phyloP scores from a whole-genome alignment of 1,284 basidiomycete species.

The Agroathelia rolfsii region DNA sequence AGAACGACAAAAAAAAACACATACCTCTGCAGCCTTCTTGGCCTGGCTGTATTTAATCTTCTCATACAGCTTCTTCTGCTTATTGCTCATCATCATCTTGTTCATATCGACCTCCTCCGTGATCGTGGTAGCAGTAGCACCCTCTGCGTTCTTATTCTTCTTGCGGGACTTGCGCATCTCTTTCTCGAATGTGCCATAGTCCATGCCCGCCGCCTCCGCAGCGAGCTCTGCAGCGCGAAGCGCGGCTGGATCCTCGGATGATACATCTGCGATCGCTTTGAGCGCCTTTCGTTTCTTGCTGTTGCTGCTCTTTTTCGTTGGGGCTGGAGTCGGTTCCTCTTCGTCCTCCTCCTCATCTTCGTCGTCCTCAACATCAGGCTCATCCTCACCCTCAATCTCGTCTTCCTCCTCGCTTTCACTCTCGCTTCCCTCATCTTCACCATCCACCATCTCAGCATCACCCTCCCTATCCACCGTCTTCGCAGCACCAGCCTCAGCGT shows the following conservation, averaged over 20 bases:
- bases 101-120: conserved; percentile 80
- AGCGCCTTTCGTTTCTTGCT: too few species aligned
- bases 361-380: conserved; percentile 25
- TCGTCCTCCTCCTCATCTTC: conserved; percentile 23
- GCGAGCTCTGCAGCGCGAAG: conserved; percentile 86
- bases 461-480: conserved; percentile 23
- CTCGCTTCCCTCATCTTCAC: conserved; percentile 24
- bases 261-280: conserved; percentile 35
- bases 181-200: conserved; percentile 76
- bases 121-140: conserved; percentile 17
- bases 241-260: conserved; percentile 57
- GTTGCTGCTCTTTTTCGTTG: too few species aligned
- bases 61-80: conserved; percentile 92
- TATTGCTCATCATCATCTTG: conserved; percentile 98
- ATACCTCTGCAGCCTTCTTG: conserved; percentile 75
- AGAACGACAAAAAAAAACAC: conserved; percentile 18
- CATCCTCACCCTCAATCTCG: conserved; percentile 29
- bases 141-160: conserved; percentile 31
- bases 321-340: too few species aligned
- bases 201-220: conserved; percentile 85
- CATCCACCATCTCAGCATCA: conserved; percentile 18
- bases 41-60: conserved; percentile 87
- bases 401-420: conserved; percentile 25
- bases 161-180: conserved; percentile 64
- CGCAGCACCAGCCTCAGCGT: conserved; percentile 29